Base-by-base conservation (phyloP, 345 rosid genomes). In the Physaria fendleri region DNA sequence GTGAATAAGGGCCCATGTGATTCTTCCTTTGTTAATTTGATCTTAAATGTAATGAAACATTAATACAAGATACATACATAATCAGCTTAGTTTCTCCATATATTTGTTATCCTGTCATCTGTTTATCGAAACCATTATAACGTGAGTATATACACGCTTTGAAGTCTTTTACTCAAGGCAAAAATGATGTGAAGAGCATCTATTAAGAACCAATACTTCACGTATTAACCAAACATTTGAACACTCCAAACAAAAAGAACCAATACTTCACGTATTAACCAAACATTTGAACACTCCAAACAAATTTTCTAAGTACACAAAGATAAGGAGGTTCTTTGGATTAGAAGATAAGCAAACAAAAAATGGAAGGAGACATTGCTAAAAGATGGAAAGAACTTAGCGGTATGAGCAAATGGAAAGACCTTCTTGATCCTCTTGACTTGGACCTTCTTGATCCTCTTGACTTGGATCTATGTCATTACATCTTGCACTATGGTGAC, bases 391-490 rank as follows among this genome's bases (percentile, higher is more conserved):
- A 48, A 33, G 69, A 69, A 13, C 43, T 81, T 10, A 74, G 83
- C 17, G 86, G 83, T 8, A 6, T 24, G 10, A 48, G 43, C 16
- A 57, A 77, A 11, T 77, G 81, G 80, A 17, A 75, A 39, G 69
- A 48, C 62, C 23, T 76, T 2, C 67, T 81, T 50, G 51, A 72
- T 37, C 83, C 86, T 30, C 75, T 81, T 11, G 76, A 78, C 42
- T 22, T 53, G 49, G 81, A 81, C 55, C 75, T 76, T n/a, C n/a
- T n/a, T n/a, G n/a, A n/a, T n/a, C n/a, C n/a, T n/a, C 74, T 81
- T 9, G 76, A 78, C 42, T 22, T 53, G 49, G 81, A 81, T 59
- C 75, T 76, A 27, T 81, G 83, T 48, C 62, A 63, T 10, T 78
- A 64, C 37, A 50, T 81, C 20, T 37, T 79, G 33, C 79, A 78